Base-by-base conservation (phyloP, 768 basidiomycete genomes). In the Symmetrospora coprosmae region DNA sequence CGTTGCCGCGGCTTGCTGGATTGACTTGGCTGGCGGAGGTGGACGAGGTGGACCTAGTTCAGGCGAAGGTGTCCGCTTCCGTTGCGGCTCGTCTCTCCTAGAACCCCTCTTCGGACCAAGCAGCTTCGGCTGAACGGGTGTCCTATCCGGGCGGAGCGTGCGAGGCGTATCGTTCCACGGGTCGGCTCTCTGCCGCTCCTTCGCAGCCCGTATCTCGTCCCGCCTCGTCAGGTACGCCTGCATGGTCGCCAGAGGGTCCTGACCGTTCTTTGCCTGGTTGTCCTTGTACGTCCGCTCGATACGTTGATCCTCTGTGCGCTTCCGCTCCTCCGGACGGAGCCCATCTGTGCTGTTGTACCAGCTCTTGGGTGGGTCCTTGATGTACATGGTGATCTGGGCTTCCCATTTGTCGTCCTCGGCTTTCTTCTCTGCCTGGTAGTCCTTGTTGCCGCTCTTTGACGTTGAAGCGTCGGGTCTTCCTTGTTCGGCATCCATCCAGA, bases 321-420 rank as follows among this genome's bases (percentile, higher is more conserved):
- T 67, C 47, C 66, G 66, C 30, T 74, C 73, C 31, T 72, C 70
- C 13, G 64, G 60, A 14, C 66, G 64, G 38, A 66, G 66, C 25
- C 73, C 60, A 11, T 72, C 70, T 16, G 50, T 48, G 62, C 72
- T 71, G 19, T 70, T 66, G 50, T 74, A 74, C 73, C 73, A 74
- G 2, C 72, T 72, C 40, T 72, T 71, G 9, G 60, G 60, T 11
- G 60, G 50, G 23, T 37, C 49, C 35, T 63, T 62, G 35, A 74
- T 69, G 58, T 73, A 74, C 70, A 74, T 72, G 19, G 72, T 73
- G 38, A 72, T 70, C 17, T 70, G 70, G 31, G 70, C 70, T 23
- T 67, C 67, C 49, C 56, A 51, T 27, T 64, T 64, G 23, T 70
- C 70, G 51, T 72, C 66, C 39, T 65, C 62, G 13, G 63, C 64